Percentiles rank a stretch among this genome's conserved stretches.
phyloP scores from a whole-genome alignment of 1,284 basidiomycete genomes.

The Moniliophthora roreri region DNA sequence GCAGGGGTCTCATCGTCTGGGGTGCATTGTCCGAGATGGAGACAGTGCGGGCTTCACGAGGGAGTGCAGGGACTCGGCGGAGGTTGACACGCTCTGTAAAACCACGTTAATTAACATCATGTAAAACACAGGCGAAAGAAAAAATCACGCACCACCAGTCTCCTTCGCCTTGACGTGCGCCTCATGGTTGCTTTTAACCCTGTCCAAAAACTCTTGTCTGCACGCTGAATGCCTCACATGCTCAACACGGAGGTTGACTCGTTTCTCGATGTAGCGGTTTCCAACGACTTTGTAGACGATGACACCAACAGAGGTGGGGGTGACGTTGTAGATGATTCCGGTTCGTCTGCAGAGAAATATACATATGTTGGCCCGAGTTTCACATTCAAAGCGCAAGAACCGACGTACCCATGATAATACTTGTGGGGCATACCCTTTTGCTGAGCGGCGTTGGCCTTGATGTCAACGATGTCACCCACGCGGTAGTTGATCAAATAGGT shows the following conservation, averaged over 20 bases:
- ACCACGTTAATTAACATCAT: conserved; percentile 6
- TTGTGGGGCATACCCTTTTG: conserved; percentile 99
- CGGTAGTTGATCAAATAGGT: conserved; percentile 94
- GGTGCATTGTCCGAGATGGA: conserved; percentile 79
- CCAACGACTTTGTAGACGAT: conserved; percentile 99
- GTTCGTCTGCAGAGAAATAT: conserved; percentile 69
- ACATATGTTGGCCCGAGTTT: no score
- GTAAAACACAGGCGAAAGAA: conserved; percentile 3
- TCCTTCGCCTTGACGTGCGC: conserved; percentile 85
- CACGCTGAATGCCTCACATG: conserved; percentile 99
- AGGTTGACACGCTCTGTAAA: conserved; percentile 76
- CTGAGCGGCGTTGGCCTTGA: conserved; percentile 98
- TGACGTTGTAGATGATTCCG: conserved; percentile 98
- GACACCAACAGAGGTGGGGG: conserved; percentile 92
- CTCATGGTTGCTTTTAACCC: conserved; percentile 92
- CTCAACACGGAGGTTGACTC: conserved; percentile 98
- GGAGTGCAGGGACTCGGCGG: conserved; percentile 86
- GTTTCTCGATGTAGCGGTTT: conserved; percentile 99
- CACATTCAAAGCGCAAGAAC: conserved; percentile 7
- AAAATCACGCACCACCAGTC: conserved; percentile 74
- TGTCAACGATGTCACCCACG: conserved; percentile 99
- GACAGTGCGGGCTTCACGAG: conserved; percentile 81
- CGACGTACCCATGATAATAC: conserved; percentile 82
- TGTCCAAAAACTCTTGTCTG: conserved; percentile 96
- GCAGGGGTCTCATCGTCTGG: conserved; percentile 90